A percentile compares a stretch with the other conserved stretches of the same genome.
phyloP scores from a whole-genome alignment of 2,329 filamentous ascomycete genomes.

The Plenodomus tracheiphilus region DNA sequence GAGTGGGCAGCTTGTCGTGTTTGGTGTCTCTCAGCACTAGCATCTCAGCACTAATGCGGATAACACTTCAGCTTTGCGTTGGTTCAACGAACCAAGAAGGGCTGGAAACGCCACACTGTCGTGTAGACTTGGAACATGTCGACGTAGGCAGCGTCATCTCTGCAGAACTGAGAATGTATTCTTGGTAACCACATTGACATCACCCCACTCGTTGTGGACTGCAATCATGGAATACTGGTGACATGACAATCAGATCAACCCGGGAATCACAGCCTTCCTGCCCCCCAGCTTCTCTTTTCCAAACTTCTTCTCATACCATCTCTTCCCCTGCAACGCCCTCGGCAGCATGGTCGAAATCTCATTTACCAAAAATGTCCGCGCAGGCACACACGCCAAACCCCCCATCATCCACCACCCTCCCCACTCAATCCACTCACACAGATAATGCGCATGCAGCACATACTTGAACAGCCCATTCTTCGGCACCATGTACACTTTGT shows the following conservation, averaged over 20 bases:
- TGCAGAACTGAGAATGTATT: not conserved
- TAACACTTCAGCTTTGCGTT: conserved; percentile 1
- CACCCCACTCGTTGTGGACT: no score
- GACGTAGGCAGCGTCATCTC: not conserved
- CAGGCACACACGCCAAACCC: conserved; percentile 68
- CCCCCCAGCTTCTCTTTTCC: conserved; percentile 77
- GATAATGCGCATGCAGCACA: conserved; percentile 88
- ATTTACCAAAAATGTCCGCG: conserved; percentile 80
- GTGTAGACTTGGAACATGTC: not conserved
- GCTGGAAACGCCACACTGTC: not conserved
- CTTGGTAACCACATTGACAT: no score
- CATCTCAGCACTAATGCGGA: conserved; percentile 1
- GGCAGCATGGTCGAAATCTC: conserved; percentile 90
- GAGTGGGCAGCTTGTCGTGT: conserved; percentile 3
- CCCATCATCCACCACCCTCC: conserved; percentile 80
- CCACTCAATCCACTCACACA: conserved; percentile 99
- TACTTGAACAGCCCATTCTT: conserved; percentile 79
- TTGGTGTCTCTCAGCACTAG: conserved; percentile 3
- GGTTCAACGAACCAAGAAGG: not conserved
- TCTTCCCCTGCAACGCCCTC: conserved; percentile 75
- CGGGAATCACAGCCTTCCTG: conserved; percentile 73
- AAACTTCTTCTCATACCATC: conserved; percentile 89
- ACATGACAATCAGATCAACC: conserved; percentile 52
- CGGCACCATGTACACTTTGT: conserved; percentile 87
- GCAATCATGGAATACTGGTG: no score